Conservation (phyloP, 768 basidiomycete species). For the Suillus subaureus region DNA sequence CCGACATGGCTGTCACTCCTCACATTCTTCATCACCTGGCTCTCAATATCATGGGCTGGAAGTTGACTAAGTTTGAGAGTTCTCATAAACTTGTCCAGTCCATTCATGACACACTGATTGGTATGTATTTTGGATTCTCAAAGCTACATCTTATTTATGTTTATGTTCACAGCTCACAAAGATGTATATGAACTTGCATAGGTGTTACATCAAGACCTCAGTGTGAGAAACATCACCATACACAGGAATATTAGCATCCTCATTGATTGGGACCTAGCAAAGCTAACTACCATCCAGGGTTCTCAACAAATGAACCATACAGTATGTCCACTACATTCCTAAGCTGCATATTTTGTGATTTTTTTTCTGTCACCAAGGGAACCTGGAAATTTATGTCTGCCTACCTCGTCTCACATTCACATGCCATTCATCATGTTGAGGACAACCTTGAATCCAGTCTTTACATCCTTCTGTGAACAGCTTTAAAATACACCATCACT, state of each 20-base stretch:
- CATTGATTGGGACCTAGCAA: no score
- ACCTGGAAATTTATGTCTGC: conserved; percentile 13
- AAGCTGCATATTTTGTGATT: background rate
- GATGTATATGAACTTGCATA: background rate
- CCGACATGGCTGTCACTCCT: background rate
- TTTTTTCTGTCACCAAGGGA: background rate
- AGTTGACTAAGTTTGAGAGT: background rate
- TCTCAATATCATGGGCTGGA: background rate
- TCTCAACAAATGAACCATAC: no score
- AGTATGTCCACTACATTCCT: no score
- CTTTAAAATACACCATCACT: background rate
- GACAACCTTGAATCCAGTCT: conserved; percentile 8
- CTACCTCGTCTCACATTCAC: background rate
- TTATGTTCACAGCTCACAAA: conserved; percentile 3
- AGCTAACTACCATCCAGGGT: no score
- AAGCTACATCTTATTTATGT: background rate
- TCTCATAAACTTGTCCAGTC: conserved; percentile 3
- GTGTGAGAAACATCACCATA: background rate
- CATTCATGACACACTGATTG: conserved; percentile 2
- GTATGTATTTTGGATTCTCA: background rate
- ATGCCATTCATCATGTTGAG: background rate
- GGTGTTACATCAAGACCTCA: background rate
- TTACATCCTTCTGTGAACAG: conserved; percentile 8
- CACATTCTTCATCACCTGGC: conserved; percentile 6
- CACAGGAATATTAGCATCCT: no score